phyloP scores from a whole-genome alignment of 1,284 basidiomycete genomes.

The Golubevia pallescens region DNA sequence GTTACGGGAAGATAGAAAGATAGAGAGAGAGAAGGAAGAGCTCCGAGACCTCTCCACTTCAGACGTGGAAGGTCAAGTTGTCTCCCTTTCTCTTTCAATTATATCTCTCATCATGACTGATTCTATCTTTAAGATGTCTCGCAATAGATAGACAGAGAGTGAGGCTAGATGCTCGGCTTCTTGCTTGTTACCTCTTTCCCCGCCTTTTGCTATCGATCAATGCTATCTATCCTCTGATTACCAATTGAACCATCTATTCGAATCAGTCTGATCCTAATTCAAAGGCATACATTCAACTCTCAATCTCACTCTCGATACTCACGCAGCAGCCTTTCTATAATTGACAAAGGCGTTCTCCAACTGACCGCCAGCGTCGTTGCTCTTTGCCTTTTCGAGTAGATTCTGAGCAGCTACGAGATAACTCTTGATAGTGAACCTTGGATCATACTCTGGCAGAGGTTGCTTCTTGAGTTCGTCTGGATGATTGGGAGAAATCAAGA shows the following conservation, averaged over 20 bases:
- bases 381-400: constrained; percentile 57
- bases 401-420: constrained; percentile 58
- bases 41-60: too few species aligned
- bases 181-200: background rate
- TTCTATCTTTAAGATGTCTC: too few species aligned
- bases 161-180: too few species aligned
- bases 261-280: too few species aligned
- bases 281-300: background rate
- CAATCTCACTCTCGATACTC: constrained; percentile 1
- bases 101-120: too few species aligned
- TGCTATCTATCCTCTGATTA: too few species aligned
- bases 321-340: constrained; percentile 53
- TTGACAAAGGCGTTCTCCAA: constrained; percentile 62
- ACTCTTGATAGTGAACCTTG: constrained; percentile 47
- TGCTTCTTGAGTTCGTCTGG: background rate
- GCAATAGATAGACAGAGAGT: too few species aligned
- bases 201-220: constrained; percentile 3
- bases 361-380: constrained; percentile 51
- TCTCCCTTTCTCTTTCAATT: too few species aligned
- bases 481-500: background rate
- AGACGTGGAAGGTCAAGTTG: too few species aligned
- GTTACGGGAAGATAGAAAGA: too few species aligned
- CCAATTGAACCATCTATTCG: background rate
- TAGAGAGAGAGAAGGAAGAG: too few species aligned
- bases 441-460: background rate